Percentiles rank a stretch among this genome's conserved stretches.
phyloP scores from a whole-genome alignment of 352 stramenopile genomes.

The Globisporangium abappressorium region DNA sequence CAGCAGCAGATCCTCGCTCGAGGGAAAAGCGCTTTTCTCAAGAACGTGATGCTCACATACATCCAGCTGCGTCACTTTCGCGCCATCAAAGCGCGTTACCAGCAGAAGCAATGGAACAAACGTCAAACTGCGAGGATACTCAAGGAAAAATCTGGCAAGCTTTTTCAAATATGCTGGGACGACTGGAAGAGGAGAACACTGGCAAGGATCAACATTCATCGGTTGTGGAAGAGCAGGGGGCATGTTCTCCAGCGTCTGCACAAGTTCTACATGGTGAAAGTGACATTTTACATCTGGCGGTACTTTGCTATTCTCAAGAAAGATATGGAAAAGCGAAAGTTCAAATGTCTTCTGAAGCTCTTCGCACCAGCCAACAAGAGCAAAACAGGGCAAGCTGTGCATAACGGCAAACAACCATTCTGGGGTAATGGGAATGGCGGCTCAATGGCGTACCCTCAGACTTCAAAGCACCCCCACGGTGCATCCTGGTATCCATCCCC shows the following conservation, averaged over 20 bases:
- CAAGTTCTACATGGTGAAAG: constrained; percentile 55
- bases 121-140: constrained; percentile 26
- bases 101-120: constrained; percentile 28
- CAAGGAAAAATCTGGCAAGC: constrained; percentile 23
- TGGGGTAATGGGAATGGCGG: constrained; percentile 6
- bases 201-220: constrained; percentile 23
- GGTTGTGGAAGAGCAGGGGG: constrained; percentile 43
- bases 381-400: constrained; percentile 18
- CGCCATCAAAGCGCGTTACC: constrained; percentile 35
- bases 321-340: constrained; percentile 40
- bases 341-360: constrained; percentile 33
- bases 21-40: constrained; percentile 56
- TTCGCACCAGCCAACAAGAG: constrained; percentile 22
- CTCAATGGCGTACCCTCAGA: constrained; percentile 1
- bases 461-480: background rate
- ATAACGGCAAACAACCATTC: constrained; percentile 9
- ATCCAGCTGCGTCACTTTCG: constrained; percentile 56
- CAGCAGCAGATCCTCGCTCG: constrained; percentile 63
- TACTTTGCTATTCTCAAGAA: constrained; percentile 59
- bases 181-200: constrained; percentile 30
- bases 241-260: constrained; percentile 55
- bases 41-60: constrained; percentile 53
- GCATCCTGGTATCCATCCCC: constrained; percentile 11
- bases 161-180: constrained; percentile 26
- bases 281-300: constrained; percentile 53